Base-by-base conservation (phyloP, 2,329 filamentous ascomycete species). In the Aspergillus udagawae region DNA sequence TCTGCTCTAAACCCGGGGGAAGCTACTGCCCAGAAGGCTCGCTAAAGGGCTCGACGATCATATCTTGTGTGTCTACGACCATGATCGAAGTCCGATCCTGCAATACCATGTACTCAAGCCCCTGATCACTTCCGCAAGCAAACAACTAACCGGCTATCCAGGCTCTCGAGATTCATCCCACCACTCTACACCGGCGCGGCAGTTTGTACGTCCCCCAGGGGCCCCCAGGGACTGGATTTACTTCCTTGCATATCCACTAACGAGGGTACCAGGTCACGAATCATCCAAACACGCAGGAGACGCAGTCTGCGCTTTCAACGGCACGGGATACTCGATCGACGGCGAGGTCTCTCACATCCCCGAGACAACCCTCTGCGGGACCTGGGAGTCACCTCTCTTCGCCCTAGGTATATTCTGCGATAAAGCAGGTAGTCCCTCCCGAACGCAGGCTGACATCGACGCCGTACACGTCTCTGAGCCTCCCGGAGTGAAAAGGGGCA, bases 271-370 rank as follows among this genome's bases (percentile, higher is more conserved):
- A 64, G 65, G 63, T 14, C 63, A 65, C 23, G 58, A 63, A 54
- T 54, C 57, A 8, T 51, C 54, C 29, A 32, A 50, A 2, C 27
- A 8, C 3, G 54, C 61, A 20, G 66, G 65, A 0, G 56, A 65
- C 49, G 65, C 66, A 2, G 55, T 68, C 51, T 69, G 67, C 51
- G 63, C 65, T 3, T 65, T 69, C 54, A 67, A 68, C 48, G 66
- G 67, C 12, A 66, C 61, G 1, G 67, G 64, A 12, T 67, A 67
- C 52, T 41, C 28, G 3, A n/a, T 60, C 12, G 23, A 54, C 3
- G 53, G 57, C 17, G 17, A 49, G 3, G 47, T 25, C 1, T n/a
- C 60, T 5, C 6, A 48, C 2, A 27, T 67, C 4, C 60, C 60
- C 2, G 61, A 65, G 38, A 64, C 59, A 8, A 14, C 29, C 6